phyloP scores from a whole-genome alignment of 441 rosid species.

The Sinapis alba region DNA sequence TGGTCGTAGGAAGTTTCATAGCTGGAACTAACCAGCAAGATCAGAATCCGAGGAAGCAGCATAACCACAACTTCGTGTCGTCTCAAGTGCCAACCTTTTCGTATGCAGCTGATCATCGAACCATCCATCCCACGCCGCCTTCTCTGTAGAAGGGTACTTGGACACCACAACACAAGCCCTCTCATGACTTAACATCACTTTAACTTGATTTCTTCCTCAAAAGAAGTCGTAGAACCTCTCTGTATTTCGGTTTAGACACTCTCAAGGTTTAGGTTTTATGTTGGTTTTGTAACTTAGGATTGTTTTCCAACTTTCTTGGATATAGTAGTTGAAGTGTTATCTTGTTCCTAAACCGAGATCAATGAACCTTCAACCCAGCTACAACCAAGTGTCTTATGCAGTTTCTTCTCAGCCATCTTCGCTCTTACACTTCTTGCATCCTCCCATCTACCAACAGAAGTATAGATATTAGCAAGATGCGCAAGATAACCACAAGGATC shows the following conservation, averaged over 20 bases:
- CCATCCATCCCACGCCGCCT: constrained; percentile 45
- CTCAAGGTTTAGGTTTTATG: constrained; percentile 22
- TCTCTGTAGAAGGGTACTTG: constrained; percentile 61
- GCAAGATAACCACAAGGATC: constrained; percentile 49
- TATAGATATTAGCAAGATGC: constrained; percentile 48
- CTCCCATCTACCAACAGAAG: constrained; percentile 46
- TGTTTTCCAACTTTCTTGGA: constrained; percentile 7
- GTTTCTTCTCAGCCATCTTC: constrained; percentile 36
- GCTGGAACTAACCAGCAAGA: constrained; percentile 69
- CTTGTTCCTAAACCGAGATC: background rate
- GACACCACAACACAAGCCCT: constrained; percentile 36
- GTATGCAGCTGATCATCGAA: too few relatives aligned
- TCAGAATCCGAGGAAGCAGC: constrained; percentile 70
- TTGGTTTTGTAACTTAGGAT: constrained; percentile 15
- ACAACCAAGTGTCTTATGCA: constrained; percentile 42
- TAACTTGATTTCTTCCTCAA: constrained; percentile 14
- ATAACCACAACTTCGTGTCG: constrained; percentile 52
- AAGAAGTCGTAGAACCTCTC: background rate
- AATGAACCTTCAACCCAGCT: constrained; percentile 39
- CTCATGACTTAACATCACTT: constrained; percentile 35
- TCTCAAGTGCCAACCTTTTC: constrained; percentile 46
- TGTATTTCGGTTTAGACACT: constrained; percentile 7
- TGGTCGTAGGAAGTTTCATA: constrained; percentile 87
- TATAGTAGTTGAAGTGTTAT: constrained; percentile 10
- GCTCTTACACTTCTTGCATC: constrained; percentile 35